Evolutionary conservation across 805 yeast species (phyloP).

Genomic region (Blastobotrys attinorum): DNA sequence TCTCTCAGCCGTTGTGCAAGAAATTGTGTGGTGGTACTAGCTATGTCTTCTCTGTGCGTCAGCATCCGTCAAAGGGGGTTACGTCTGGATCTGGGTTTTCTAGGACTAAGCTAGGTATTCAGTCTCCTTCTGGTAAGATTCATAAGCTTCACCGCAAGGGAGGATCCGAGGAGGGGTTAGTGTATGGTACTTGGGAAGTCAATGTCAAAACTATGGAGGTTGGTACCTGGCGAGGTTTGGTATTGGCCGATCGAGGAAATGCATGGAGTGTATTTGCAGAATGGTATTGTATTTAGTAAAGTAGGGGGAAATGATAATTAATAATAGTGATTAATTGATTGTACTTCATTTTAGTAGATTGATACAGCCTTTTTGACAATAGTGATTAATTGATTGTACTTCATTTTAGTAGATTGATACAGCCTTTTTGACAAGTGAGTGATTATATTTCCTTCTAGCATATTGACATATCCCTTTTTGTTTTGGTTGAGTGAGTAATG

Average conservation of each 20-base stretch:
- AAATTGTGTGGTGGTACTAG: slow-evolving; percentile 47
- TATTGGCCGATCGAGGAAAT: slow-evolving; percentile 64
- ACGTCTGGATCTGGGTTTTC: slow-evolving; percentile 32
- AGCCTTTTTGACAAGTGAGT: no score
- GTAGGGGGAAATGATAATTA: neutral
- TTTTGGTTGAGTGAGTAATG: no score
- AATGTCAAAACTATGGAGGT: slow-evolving; percentile 54
- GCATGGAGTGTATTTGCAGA: slow-evolving; percentile 89
- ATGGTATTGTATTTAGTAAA: slow-evolving; percentile 57
- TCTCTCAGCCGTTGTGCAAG: slow-evolving; percentile 76
- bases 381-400: no score
- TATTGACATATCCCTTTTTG: no score
- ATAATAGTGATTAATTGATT: neutral
- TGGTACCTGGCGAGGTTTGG: slow-evolving; percentile 81
- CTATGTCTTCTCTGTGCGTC: slow-evolving; percentile 57
- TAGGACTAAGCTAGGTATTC: slow-evolving; percentile 57
- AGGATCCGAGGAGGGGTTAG: slow-evolving; percentile 32
- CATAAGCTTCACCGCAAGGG: slow-evolving; percentile 48
- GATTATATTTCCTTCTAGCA: no score
- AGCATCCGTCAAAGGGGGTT: slow-evolving; percentile 51
- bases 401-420: no score
- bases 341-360: slow-evolving; percentile 2
- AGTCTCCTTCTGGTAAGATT: slow-evolving; percentile 79
- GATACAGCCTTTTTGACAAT: no score
- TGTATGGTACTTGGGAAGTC: slow-evolving; percentile 43